These are phyloP conservation scores for Talaromyces atroroseus DNA, from an alignment of 2,329 filamentous ascomycete genomes.

Conservation along the genomic window DNA sequence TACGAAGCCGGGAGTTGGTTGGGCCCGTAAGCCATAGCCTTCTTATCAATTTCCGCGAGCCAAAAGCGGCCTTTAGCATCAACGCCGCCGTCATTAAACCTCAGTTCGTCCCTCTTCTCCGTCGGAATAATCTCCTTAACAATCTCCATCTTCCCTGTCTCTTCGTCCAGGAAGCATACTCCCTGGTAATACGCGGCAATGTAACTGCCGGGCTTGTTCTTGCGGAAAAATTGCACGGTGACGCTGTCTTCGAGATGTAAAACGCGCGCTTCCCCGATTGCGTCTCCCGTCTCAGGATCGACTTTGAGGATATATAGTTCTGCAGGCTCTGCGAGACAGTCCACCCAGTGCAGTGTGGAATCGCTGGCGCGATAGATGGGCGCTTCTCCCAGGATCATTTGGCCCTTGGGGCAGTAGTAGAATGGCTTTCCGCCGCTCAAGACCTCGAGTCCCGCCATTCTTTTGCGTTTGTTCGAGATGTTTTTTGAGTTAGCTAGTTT, in stretches of 20 bases:
- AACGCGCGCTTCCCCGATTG: constrained; percentile 23
- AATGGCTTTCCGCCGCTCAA: constrained; percentile 16
- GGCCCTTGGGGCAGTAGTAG: constrained; percentile 18
- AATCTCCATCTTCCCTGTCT: constrained; percentile 30
- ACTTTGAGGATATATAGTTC: constrained; percentile 32
- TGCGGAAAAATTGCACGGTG: constrained; percentile 31
- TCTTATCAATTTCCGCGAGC: constrained; percentile 34
- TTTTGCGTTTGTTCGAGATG: no score
- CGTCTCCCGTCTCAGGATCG: constrained; percentile 24
- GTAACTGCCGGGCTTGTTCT: constrained; percentile 30
- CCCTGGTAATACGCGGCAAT: constrained; percentile 37
- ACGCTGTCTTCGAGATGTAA: constrained; percentile 31
- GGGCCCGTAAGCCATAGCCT: constrained; percentile 28
- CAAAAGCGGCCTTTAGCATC: constrained; percentile 32
- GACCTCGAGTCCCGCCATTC: constrained; percentile 12
- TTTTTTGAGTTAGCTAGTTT: no score
- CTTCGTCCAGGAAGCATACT: constrained; percentile 34
- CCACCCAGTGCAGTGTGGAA: constrained; percentile 29
- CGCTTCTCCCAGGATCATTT: constrained; percentile 27
- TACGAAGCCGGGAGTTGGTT: constrained; percentile 26
- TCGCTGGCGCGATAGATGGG: constrained; percentile 28
- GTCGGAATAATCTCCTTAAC: constrained; percentile 34
- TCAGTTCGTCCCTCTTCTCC: constrained; percentile 22
- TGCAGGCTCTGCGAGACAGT: constrained; percentile 25
- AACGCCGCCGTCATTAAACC: constrained; percentile 35